These are phyloP conservation scores for Boletus coccyginus DNA, from an alignment of 768 basidiomycete genomes.

Conservation along the genomic window DNA sequence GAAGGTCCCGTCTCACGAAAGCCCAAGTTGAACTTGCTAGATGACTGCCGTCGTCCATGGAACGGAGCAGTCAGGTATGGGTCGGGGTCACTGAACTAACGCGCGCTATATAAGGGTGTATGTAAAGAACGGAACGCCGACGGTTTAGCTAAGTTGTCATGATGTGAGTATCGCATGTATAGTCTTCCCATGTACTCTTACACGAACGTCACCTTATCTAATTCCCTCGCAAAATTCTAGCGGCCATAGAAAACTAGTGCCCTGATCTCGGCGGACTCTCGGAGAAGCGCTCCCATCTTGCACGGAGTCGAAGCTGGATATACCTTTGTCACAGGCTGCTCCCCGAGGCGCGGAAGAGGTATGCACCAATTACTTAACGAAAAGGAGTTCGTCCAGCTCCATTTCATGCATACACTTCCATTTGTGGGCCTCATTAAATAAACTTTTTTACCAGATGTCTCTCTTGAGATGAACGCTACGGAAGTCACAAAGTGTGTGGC, in stretches of 20 bases:
- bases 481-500: constrained; percentile 48
- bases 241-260: constrained; percentile 34
- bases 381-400: constrained; percentile 43
- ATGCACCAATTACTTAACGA: constrained; percentile 50
- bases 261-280: constrained; percentile 37
- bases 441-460: too few species aligned
- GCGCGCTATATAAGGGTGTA: too few species aligned
- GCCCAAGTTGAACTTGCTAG: too few species aligned
- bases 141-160: too few species aligned
- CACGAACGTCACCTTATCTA: background rate
- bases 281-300: constrained; percentile 31
- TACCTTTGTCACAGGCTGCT: background rate
- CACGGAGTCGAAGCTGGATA: constrained; percentile 33
- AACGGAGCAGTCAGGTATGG: too few species aligned
- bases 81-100: too few species aligned
- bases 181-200: too few species aligned
- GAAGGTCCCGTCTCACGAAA: too few species aligned
- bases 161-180: too few species aligned
- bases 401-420: constrained; percentile 48
- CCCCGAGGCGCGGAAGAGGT: background rate
- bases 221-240: background rate
- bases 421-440: constrained; percentile 36
- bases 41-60: too few species aligned
- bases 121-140: too few species aligned
- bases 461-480: constrained; percentile 37